Conservation (phyloP, 345 rosid species). For the Clausena lansium region DNA sequence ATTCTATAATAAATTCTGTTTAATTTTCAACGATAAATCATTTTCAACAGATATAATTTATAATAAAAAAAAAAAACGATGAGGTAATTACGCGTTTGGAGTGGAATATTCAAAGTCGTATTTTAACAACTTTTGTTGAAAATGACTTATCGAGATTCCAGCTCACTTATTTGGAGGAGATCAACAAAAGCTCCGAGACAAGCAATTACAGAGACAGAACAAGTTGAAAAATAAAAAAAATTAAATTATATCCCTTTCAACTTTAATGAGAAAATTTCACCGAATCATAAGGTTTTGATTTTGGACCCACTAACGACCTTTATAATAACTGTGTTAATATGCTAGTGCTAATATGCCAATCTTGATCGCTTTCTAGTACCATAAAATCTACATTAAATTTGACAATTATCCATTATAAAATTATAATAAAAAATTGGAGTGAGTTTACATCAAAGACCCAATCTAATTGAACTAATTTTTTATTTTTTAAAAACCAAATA, state of each 20-base stretch:
- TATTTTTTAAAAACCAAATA: no score
- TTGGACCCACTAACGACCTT: background rate
- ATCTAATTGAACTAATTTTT: no score
- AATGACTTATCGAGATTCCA: background rate
- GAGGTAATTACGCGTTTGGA: background rate
- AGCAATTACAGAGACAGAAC: background rate
- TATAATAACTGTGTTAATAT: background rate
- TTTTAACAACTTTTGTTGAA: background rate
- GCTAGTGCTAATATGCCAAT: background rate
- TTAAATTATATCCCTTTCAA: background rate
- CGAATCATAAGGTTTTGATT: background rate
- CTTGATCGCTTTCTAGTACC: background rate
- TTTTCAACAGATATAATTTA: background rate
- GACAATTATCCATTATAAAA: background rate
- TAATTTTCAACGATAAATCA: no score
- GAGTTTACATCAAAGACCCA: background rate
- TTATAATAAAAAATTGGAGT: background rate
- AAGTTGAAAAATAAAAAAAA: background rate
- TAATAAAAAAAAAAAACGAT: background rate
- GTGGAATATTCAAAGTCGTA: background rate
- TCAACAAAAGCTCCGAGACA: background rate
- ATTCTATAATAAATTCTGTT: no score
- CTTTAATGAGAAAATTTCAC: background rate
- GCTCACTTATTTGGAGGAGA: background rate
- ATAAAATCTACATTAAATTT: background rate